Evolutionary conservation across 257 asterid genomes (phyloP).

Genomic region (Thymus quinquecostatus): DNA sequence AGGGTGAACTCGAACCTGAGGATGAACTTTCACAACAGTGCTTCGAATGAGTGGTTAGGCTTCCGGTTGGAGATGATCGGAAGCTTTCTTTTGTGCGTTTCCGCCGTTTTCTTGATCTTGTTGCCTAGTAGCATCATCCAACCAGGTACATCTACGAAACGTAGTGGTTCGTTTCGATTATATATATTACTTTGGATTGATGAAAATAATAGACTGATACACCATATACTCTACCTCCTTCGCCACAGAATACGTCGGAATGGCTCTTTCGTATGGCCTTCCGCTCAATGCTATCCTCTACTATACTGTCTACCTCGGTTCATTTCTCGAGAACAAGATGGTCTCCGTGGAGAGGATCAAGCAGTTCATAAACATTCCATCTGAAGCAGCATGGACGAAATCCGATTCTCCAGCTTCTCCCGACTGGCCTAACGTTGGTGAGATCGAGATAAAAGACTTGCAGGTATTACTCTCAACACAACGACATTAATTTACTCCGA

Average conservation of each 20-base stretch:
- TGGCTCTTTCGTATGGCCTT: constrained; percentile 73
- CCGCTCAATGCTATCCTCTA: constrained; percentile 51
- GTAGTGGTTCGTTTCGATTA: too few species aligned
- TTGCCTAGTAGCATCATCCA: constrained; percentile 56
- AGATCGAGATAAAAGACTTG: constrained; percentile 54
- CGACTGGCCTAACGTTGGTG: constrained; percentile 67
- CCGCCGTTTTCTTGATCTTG: constrained; percentile 53
- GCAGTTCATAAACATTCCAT: constrained; percentile 63
- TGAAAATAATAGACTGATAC: too few species aligned
- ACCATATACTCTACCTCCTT: too few species aligned
- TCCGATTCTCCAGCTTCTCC: constrained; percentile 43
- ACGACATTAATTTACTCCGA: neutral
- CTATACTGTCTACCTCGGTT: constrained; percentile 49
- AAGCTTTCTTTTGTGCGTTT: constrained; percentile 51
- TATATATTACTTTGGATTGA: too few species aligned
- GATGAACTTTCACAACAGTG: constrained; percentile 71
- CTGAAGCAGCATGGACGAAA: constrained; percentile 67
- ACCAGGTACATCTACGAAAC: constrained; percentile 48
- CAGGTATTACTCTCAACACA: constrained; percentile 43
- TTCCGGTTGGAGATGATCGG: constrained; percentile 79
- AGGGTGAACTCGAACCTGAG: constrained; percentile 57
- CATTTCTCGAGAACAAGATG: constrained; percentile 64
- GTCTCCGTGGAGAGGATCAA: constrained; percentile 82
- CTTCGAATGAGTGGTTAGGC: constrained; percentile 78
- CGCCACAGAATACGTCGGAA: constrained; percentile 53